Conservation (phyloP, 179 eudicot species). For the Beta macrorhiza region DNA sequence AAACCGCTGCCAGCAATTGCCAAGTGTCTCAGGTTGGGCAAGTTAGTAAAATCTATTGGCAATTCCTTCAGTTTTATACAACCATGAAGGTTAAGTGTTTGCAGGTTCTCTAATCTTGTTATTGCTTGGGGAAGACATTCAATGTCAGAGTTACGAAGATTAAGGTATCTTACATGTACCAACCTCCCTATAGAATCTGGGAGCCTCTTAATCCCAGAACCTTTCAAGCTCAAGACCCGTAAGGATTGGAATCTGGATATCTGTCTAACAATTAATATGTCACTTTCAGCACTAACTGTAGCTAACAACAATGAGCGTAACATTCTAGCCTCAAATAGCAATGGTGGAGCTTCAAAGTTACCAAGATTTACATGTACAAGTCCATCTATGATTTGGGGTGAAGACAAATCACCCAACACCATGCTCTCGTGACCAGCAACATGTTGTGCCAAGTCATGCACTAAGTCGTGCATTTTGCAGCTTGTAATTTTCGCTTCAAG, state of each 20-base stretch:
- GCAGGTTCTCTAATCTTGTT: conserved; percentile 19
- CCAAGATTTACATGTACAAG: neutral
- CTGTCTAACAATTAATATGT: neutral
- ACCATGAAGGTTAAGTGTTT: conserved; percentile 9
- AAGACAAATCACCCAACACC: neutral
- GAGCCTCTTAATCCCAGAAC: neutral
- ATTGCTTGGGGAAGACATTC: conserved; percentile 7
- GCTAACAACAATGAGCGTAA: conserved; percentile 3
- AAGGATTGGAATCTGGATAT: neutral
- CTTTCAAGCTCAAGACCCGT: neutral
- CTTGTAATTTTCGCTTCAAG: neutral
- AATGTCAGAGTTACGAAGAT: neutral
- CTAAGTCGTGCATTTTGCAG: conserved; percentile 25
- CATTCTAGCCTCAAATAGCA: neutral
- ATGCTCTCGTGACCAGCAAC: conserved; percentile 5
- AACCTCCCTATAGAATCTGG: conserved; percentile 26
- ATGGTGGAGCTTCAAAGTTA: neutral
- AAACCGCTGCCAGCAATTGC: neutral
- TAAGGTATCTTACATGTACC: conserved; percentile 30
- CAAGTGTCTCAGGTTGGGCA: conserved; percentile 19
- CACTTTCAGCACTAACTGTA: too few species aligned
- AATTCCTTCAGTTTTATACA: neutral
- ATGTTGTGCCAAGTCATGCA: conserved; percentile 28
- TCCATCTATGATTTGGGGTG: neutral
- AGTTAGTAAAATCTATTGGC: conserved; percentile 19